Percentiles rank a stretch among this genome's conserved stretches.
phyloP scores from a whole-genome alignment of 805 yeast species.

The Candida insectorum region DNA sequence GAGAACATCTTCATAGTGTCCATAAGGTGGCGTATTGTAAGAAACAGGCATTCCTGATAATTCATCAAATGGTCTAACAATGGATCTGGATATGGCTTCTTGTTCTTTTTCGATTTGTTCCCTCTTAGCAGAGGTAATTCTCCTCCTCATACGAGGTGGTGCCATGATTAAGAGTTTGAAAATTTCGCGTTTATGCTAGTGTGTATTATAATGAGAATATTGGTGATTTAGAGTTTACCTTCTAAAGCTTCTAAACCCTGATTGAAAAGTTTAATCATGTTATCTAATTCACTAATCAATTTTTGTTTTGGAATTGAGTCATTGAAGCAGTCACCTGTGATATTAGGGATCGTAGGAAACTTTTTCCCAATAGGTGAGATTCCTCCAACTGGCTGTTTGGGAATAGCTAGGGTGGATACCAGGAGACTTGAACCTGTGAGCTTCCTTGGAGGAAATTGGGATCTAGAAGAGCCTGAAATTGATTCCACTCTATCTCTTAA shows the following conservation, averaged over 20 bases:
- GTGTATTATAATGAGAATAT: neutral
- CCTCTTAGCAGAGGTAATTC: conserved; percentile 39
- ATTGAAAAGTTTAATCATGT: conserved; percentile 33
- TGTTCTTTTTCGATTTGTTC: conserved; percentile 43
- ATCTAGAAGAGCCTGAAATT: conserved; percentile 4
- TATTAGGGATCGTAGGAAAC: conserved; percentile 36
- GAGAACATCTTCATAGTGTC: conserved; percentile 45
- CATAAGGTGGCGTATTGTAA: conserved; percentile 57
- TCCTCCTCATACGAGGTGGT: conserved; percentile 42
- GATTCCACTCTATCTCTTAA: conserved; percentile 15
- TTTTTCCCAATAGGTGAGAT: conserved; percentile 9
- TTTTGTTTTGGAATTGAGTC: conserved; percentile 35
- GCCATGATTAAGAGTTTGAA: conserved; percentile 23
- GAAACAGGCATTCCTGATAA: conserved; percentile 69
- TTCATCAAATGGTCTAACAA: conserved; percentile 62
- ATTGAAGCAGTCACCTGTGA: conserved; percentile 34
- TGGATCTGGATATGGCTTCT: conserved; percentile 28
- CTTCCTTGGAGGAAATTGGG: conserved; percentile 12
- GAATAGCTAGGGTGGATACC: conserved; percentile 1
- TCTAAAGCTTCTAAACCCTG: conserved; percentile 42
- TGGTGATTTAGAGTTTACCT: conserved; percentile 16
- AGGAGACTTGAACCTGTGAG: conserved; percentile 7
- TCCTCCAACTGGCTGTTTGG: conserved; percentile 1
- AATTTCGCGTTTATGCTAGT: neutral
- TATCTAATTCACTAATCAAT: conserved; percentile 34